Evolutionary conservation across 768 basidiomycete genomes (phyloP).

Genomic region (Boletus pseudo-olivaceus): DNA sequence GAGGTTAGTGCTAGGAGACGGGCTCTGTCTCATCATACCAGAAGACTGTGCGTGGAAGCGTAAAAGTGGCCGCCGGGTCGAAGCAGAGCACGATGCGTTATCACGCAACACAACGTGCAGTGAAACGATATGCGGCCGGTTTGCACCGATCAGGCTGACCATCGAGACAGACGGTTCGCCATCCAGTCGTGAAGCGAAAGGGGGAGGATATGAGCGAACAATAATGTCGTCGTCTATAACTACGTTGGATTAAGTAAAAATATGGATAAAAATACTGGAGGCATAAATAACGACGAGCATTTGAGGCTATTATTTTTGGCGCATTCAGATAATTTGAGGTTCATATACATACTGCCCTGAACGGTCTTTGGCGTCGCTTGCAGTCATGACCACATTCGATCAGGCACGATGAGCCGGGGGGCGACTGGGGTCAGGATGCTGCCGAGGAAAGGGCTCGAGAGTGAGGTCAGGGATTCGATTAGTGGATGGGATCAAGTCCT

Average conservation of each 20-base stretch:
- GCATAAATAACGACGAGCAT: conserved; percentile 21
- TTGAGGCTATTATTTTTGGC: conserved; percentile 34
- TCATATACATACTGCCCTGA: conserved; percentile 4
- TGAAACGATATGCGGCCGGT: conserved; percentile 7
- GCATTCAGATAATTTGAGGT: conserved; percentile 23
- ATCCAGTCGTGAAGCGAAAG: not conserved
- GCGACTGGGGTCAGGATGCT: conserved; percentile 10
- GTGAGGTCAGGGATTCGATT: not conserved
- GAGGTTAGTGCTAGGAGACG: conserved; percentile 3
- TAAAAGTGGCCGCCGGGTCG: conserved; percentile 22
- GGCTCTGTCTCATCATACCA: conserved; percentile 3
- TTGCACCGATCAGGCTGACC: not conserved
- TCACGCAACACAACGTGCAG: conserved; percentile 15
- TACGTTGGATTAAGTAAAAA: not conserved
- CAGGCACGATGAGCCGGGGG: conserved; percentile 21
- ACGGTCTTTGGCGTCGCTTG: conserved; percentile 28
- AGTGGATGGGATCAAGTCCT: not conserved
- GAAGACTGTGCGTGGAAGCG: conserved; percentile 22
- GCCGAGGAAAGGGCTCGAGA: conserved; percentile 14
- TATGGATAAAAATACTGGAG: conserved; percentile 22
- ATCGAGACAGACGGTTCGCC: not conserved
- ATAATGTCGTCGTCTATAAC: not conserved
- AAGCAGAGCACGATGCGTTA: conserved; percentile 20
- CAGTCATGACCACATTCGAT: conserved; percentile 17
- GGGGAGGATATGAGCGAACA: not conserved